Percentiles rank a stretch among this genome's conserved stretches.
Evolutionary conservation across 176 grass and related monocot species (phyloP).

Genomic region (Aegilops tauschii): DNA sequence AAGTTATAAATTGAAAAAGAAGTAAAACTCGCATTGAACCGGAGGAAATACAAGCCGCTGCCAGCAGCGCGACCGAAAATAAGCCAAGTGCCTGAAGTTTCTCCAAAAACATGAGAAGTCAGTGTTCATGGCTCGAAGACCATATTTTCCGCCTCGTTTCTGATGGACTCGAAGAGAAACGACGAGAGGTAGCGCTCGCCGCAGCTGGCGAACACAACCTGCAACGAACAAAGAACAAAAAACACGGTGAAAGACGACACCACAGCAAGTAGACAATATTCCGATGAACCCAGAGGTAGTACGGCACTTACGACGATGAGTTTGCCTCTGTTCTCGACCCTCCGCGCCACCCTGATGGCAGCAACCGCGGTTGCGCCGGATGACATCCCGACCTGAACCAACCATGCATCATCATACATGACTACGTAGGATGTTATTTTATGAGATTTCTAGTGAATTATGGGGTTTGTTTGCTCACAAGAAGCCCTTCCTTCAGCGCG

Average conservation of each 20-base stretch:
- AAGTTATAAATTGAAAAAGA: background rate
- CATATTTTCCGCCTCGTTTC: conserved; percentile 39
- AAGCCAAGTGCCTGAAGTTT: background rate
- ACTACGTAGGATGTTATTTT: too few relatives aligned
- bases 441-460: background rate
- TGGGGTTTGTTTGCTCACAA: conserved; percentile 36
- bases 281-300: background rate
- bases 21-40: background rate
- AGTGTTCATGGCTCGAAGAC: conserved; percentile 13
- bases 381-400: conserved; percentile 69
- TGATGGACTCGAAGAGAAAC: conserved; percentile 38
- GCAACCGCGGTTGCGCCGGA: conserved; percentile 59
- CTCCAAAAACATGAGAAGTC: background rate
- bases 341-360: conserved; percentile 45
- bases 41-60: background rate
- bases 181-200: conserved; percentile 44
- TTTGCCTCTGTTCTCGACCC: conserved; percentile 59
- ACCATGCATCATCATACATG: background rate
- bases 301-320: conserved; percentile 60
- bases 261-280: background rate
- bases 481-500: conserved; percentile 57
- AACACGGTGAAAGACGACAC: background rate
- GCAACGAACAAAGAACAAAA: background rate
- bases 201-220: conserved; percentile 43
- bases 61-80: background rate